These are phyloP conservation scores for Ceratocystis harringtonii DNA, from an alignment of 2,329 filamentous ascomycete species.

Conservation along the genomic window DNA sequence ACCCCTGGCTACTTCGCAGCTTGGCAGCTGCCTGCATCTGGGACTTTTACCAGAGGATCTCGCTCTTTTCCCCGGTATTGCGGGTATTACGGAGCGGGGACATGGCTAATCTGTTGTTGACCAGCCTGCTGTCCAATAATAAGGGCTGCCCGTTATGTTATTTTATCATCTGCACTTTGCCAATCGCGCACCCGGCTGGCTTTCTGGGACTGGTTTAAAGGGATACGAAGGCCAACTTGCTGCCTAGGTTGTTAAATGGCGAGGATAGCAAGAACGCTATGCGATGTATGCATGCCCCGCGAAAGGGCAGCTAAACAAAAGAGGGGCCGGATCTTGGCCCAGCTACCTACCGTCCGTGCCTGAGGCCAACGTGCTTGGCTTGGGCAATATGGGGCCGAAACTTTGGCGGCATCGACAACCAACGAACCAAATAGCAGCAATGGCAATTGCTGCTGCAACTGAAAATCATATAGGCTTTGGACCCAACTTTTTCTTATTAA, in stretches of 20 bases:
- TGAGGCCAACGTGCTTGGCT: background rate
- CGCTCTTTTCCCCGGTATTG: too few species aligned
- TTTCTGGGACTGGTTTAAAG: background rate
- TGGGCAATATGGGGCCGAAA: slow-evolving; percentile 4
- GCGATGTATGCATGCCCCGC: background rate
- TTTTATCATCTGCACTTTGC: too few species aligned
- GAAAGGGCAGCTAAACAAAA: background rate
- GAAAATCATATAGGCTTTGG: background rate
- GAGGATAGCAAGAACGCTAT: background rate
- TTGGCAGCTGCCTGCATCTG: background rate
- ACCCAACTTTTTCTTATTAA: background rate
- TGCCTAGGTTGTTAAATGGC: background rate
- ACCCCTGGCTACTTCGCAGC: background rate
- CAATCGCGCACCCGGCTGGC: too few species aligned
- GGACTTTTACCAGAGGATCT: too few species aligned
- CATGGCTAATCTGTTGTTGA: too few species aligned
- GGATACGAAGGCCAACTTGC: background rate
- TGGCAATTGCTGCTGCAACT: background rate
- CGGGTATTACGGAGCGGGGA: too few species aligned
- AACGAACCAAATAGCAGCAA: background rate
- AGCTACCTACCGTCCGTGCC: background rate
- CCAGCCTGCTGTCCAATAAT: background rate
- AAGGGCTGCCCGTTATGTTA: background rate
- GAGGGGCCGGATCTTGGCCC: background rate
- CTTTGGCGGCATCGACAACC: background rate